phyloP scores from a whole-genome alignment of 441 rosid genomes.

The Brassica balearica region DNA sequence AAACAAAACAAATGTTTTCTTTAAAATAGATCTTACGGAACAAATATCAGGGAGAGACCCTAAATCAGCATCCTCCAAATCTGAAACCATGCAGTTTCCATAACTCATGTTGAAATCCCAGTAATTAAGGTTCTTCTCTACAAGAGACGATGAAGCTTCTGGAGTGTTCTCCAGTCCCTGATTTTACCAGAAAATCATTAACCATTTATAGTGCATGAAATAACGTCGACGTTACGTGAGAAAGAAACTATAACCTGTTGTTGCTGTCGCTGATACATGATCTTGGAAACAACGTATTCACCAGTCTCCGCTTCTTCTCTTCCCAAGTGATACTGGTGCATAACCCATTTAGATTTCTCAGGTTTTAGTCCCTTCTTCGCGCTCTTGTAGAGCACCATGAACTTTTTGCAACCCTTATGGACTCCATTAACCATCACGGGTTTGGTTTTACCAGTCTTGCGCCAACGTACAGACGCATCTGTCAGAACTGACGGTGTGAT shows the following conservation, averaged over 20 bases:
- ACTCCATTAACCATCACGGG: constrained; percentile 26
- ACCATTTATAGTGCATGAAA: background rate
- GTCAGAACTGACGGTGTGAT: constrained; percentile 47
- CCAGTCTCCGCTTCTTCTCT: constrained; percentile 14
- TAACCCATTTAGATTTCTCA: constrained; percentile 25
- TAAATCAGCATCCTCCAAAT: constrained; percentile 58
- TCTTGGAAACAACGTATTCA: constrained; percentile 31
- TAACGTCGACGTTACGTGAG: constrained; percentile 4
- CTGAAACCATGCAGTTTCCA: constrained; percentile 38
- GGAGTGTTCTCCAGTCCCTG: constrained; percentile 43
- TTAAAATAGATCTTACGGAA: constrained; percentile 49
- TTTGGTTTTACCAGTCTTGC: constrained; percentile 26
- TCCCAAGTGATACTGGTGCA: constrained; percentile 39
- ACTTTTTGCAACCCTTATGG: constrained; percentile 28
- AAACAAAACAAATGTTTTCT: background rate
- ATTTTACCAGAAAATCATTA: constrained; percentile 8
- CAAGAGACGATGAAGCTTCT: constrained; percentile 40
- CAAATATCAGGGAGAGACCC: constrained; percentile 69
- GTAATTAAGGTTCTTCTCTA: constrained; percentile 29
- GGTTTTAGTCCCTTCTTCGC: constrained; percentile 43
- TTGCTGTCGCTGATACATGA: constrained; percentile 7
- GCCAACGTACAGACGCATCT: constrained; percentile 45
- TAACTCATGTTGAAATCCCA: background rate
- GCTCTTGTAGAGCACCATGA: constrained; percentile 45
- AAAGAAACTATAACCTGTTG: constrained; percentile 28